These are phyloP conservation scores for Gentiana dahurica DNA, from an alignment of 257 asterid genomes.

Conservation along the genomic window DNA sequence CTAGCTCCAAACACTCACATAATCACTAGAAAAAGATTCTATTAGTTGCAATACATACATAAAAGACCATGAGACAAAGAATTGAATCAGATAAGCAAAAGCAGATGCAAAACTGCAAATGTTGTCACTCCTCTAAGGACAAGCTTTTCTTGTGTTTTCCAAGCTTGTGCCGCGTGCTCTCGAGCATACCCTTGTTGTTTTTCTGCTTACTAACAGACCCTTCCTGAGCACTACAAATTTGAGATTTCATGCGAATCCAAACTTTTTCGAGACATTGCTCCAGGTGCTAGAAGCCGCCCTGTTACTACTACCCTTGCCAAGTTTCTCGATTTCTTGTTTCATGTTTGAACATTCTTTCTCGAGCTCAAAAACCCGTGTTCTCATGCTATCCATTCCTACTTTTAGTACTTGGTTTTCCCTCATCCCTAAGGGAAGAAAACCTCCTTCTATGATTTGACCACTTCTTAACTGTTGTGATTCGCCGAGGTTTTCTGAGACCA, in stretches of 20 bases:
- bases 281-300: constrained; percentile 38
- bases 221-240: constrained; percentile 96
- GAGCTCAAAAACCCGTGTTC: constrained; percentile 76
- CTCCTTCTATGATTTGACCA: constrained; percentile 69
- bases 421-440: constrained; percentile 67
- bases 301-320: constrained; percentile 42
- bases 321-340: constrained; percentile 78
- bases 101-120: constrained; percentile 2
- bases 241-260: constrained; percentile 80
- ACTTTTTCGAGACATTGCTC: constrained; percentile 71
- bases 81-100: neutral
- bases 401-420: constrained; percentile 93
- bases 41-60: neutral
- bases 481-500: constrained; percentile 86
- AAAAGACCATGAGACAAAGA: constrained; percentile 5
- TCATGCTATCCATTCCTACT: constrained; percentile 98
- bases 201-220: constrained; percentile 79
- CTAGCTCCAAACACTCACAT: no score
- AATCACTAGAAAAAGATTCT: no score
- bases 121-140: constrained; percentile 1
- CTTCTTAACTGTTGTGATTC: constrained; percentile 85
- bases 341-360: constrained; percentile 87
- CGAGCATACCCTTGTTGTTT: constrained; percentile 29
- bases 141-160: constrained; percentile 49
- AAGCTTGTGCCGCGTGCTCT: constrained; percentile 35